Evolutionary conservation across 176 grass and related monocot species (phyloP).

Genomic region (Zizania latifolia): DNA sequence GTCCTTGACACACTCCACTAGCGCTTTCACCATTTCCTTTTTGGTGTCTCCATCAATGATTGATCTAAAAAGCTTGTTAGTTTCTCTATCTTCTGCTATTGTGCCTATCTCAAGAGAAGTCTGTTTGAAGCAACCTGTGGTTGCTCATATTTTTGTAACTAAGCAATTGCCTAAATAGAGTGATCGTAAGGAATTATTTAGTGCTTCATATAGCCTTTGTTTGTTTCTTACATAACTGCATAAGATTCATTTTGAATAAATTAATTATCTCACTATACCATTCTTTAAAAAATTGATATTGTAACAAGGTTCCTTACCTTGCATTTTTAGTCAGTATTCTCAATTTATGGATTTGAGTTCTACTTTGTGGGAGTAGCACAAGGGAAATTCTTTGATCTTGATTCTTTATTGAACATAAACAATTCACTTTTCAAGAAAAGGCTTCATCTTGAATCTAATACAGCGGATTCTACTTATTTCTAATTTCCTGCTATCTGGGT

Average conservation of each 20-base stretch:
- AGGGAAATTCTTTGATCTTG: not conserved
- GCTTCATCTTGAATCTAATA: not conserved
- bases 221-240: not conserved
- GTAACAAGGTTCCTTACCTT: not conserved
- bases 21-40: constrained; percentile 5
- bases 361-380: not conserved
- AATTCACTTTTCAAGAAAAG: not conserved
- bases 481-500: constrained; percentile 17
- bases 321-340: not conserved
- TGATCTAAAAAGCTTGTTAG: not conserved
- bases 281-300: not conserved
- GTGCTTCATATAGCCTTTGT: not conserved
- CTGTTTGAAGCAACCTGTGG: not conserved
- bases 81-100: not conserved
- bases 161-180: not conserved
- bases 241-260: not conserved
- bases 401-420: constrained; percentile 16
- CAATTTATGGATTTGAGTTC: not conserved
- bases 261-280: not conserved
- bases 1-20: not conserved
- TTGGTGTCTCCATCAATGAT: not conserved
- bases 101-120: not conserved
- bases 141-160: constrained; percentile 11
- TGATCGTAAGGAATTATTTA: not conserved
- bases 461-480: not conserved